Percentiles rank a stretch among this genome's conserved stretches.
phyloP scores from a whole-genome alignment of 1,284 basidiomycete genomes.

The Microstroma glucosiphilum region DNA sequence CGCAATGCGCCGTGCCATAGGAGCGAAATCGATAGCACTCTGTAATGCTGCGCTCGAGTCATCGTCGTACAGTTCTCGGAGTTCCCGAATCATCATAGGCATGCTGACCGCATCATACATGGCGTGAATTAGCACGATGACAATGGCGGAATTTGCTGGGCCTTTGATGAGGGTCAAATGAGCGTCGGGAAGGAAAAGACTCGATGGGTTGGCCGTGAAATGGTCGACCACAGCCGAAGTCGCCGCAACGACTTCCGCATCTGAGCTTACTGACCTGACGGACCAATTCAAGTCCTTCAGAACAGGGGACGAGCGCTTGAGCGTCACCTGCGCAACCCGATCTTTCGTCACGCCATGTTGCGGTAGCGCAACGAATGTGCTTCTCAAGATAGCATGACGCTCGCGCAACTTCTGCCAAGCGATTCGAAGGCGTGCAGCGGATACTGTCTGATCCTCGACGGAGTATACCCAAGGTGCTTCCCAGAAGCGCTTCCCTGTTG shows the following conservation, averaged over 20 bases:
- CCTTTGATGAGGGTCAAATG: not conserved
- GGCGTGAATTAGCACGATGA: not conserved
- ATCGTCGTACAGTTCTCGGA: constrained; percentile 5
- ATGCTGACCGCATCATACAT: constrained; percentile 6
- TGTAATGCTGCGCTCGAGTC: not conserved
- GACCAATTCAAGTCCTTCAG: not conserved
- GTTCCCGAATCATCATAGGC: not conserved
- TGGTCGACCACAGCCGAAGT: not conserved
- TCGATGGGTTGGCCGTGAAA: not conserved
- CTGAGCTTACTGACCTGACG: not conserved
- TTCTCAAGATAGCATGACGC: not conserved
- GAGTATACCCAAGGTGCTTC: constrained; percentile 12
- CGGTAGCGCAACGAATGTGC: constrained; percentile 5
- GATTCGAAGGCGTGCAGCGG: not conserved
- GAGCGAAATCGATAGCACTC: not conserved
- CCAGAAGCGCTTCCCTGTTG: constrained; percentile 10
- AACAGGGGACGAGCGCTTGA: not conserved
- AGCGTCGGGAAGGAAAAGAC: not conserved
- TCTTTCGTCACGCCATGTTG: not conserved
- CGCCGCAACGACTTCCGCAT: not conserved
- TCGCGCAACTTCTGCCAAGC: not conserved
- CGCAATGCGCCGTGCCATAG: not conserved
- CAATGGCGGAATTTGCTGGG: not conserved
- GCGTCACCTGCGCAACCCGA: not conserved
- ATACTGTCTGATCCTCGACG: not conserved